Conservation (phyloP, 257 asterid species). For the Striga asiatica region DNA sequence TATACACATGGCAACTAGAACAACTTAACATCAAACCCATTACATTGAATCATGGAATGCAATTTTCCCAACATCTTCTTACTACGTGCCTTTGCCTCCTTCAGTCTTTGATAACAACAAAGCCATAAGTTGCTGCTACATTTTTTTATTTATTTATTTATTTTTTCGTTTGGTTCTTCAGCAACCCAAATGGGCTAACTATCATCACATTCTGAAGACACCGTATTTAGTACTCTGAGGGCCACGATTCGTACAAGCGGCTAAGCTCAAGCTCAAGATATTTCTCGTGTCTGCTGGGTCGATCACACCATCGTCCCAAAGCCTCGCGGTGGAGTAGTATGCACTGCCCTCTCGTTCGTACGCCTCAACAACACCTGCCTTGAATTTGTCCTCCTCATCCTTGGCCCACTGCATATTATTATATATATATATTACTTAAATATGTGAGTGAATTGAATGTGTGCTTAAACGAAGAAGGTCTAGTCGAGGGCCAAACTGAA, state of each 20-base stretch:
- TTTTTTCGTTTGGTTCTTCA: too few species aligned
- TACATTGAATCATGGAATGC: too few species aligned
- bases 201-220: conserved; percentile 97
- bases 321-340: conserved; percentile 83
- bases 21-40: too few species aligned
- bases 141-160: too few species aligned
- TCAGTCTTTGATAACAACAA: too few species aligned
- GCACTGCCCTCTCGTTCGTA: conserved; percentile 85
- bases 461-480: too few species aligned
- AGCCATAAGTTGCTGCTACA: too few species aligned
- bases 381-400: conserved; percentile 82
- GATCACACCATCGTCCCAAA: conserved; percentile 94
- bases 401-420: conserved; percentile 64
- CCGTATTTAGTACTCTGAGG: conserved; percentile 65
- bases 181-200: too few species aligned
- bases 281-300: conserved; percentile 95
- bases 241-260: conserved; percentile 57
- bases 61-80: too few species aligned
- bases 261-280: conserved; percentile 58
- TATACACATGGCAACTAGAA: too few species aligned
- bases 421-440: neutral
- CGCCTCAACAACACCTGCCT: conserved; percentile 59
- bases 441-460: neutral
- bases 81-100: too few species aligned
- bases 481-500: neutral